phyloP scores from a whole-genome alignment of 2,329 filamentous ascomycete species.

The Fusarium siculi region DNA sequence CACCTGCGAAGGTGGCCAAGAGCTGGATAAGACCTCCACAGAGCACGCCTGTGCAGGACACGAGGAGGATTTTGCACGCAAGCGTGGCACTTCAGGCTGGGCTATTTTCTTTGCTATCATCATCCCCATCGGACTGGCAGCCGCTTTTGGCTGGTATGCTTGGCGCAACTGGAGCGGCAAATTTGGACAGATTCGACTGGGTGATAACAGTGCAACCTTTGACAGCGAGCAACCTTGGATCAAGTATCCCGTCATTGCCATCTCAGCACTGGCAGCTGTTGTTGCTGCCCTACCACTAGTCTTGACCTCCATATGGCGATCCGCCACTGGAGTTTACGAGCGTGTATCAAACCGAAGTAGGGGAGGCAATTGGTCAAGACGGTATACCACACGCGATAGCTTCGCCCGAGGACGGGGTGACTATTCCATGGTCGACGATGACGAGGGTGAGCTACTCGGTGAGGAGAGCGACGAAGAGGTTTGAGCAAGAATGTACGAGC shows the following conservation, averaged over 20 bases:
- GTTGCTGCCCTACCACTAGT: constrained; percentile 75
- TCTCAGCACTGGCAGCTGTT: constrained; percentile 72
- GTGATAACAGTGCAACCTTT: constrained; percentile 69
- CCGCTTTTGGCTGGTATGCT: constrained; percentile 82
- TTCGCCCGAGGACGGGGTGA: constrained; percentile 90
- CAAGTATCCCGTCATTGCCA: constrained; percentile 80
- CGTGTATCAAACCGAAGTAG: constrained; percentile 61
- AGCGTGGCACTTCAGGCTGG: constrained; percentile 75
- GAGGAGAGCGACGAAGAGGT: constrained; percentile 95
- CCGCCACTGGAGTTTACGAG: constrained; percentile 61
- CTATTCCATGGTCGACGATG: constrained; percentile 88
- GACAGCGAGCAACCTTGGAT: constrained; percentile 81
- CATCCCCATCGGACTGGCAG: constrained; percentile 77
- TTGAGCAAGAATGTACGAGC: constrained; percentile 41
- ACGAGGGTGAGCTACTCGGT: constrained; percentile 92
- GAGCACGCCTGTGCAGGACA: constrained; percentile 75
- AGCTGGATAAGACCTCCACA: constrained; percentile 74
- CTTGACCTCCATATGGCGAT: constrained; percentile 77
- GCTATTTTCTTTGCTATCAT: constrained; percentile 88
- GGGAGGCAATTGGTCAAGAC: constrained; percentile 64
- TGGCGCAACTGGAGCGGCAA: constrained; percentile 88
- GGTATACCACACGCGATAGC: constrained; percentile 88
- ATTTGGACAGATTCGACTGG: constrained; percentile 91
- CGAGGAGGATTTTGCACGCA: constrained; percentile 81
- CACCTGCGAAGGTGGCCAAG: constrained; percentile 81